These are phyloP conservation scores for Clarireedia hainanense DNA, from an alignment of 2,329 filamentous ascomycete species.

Conservation along the genomic window DNA sequence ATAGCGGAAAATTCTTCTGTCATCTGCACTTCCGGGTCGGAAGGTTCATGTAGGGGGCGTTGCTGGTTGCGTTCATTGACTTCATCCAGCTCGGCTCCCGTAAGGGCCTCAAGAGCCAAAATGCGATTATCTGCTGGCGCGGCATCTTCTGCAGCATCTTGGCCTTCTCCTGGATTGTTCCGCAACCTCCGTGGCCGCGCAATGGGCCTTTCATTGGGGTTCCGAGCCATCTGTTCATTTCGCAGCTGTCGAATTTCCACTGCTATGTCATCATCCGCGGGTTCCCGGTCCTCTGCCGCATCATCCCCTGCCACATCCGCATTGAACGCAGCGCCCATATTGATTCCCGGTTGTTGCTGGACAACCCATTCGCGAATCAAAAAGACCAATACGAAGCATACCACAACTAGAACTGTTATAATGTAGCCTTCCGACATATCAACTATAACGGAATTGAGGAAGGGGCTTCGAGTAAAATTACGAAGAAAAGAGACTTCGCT, in stretches of 20 bases:
- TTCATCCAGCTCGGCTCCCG: no score
- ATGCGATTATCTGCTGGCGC: no score
- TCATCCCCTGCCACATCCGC: conserved; percentile 49
- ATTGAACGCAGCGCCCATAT: conserved; percentile 56
- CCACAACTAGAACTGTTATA: conserved; percentile 83
- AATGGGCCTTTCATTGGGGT: not conserved
- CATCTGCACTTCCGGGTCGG: conserved; percentile 22
- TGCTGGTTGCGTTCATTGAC: not conserved
- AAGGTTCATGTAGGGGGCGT: not conserved
- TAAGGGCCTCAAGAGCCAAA: no score
- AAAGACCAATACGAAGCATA: conserved; percentile 95
- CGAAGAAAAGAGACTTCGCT: conserved; percentile 50
- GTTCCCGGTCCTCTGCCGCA: conserved; percentile 15
- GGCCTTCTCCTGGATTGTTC: no score
- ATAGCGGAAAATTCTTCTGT: conserved; percentile 43
- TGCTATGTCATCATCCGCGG: conserved; percentile 8
- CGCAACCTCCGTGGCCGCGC: not conserved
- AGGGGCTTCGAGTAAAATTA: conserved; percentile 59
- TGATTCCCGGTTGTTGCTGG: conserved; percentile 90
- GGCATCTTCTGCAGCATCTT: no score
- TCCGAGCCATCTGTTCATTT: not conserved
- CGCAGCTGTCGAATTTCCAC: conserved; percentile 3
- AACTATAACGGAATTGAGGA: conserved; percentile 71
- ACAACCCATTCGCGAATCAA: conserved; percentile 96
- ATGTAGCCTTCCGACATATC: conserved; percentile 86